These are phyloP conservation scores for Boletus pseudopeckii DNA, from an alignment of 768 basidiomycete genomes.

Conservation along the genomic window DNA sequence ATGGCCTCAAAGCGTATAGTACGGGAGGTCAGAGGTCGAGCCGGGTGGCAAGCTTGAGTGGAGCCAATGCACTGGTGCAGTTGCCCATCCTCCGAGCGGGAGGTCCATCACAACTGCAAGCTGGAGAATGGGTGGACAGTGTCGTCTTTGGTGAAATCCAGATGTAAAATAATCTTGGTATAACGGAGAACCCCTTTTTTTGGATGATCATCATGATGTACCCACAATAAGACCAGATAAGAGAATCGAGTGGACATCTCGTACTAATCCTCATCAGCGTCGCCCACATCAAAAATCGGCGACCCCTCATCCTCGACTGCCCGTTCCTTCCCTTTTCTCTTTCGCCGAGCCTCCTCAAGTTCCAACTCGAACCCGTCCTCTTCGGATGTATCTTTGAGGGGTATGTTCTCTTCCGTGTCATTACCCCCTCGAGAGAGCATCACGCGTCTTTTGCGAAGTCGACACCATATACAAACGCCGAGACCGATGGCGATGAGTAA, in stretches of 20 bases:
- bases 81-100: conserved; percentile 47
- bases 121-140: conserved; percentile 56
- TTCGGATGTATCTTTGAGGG: conserved; percentile 45
- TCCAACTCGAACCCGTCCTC: conserved; percentile 43
- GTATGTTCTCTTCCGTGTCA: conserved; percentile 63
- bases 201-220: neutral
- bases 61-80: conserved; percentile 76
- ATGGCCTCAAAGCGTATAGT: conserved; percentile 62
- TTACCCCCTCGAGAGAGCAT: conserved; percentile 17
- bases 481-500: conserved; percentile 65
- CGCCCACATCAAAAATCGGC: conserved; percentile 56
- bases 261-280: conserved; percentile 43
- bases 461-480: conserved; percentile 78
- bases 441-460: conserved; percentile 33
- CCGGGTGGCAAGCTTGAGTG: conserved; percentile 72
- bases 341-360: conserved; percentile 34
- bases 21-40: conserved; percentile 89
- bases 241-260: neutral
- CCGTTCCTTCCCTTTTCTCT: conserved; percentile 49
- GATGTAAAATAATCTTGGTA: conserved; percentile 22
- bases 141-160: conserved; percentile 68
- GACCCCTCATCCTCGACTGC: conserved; percentile 33
- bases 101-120: conserved; percentile 39
- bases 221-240: neutral
- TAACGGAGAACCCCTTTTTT: neutral